Conservation (phyloP, 768 basidiomycete species). For the Chalciporus piperatus region DNA sequence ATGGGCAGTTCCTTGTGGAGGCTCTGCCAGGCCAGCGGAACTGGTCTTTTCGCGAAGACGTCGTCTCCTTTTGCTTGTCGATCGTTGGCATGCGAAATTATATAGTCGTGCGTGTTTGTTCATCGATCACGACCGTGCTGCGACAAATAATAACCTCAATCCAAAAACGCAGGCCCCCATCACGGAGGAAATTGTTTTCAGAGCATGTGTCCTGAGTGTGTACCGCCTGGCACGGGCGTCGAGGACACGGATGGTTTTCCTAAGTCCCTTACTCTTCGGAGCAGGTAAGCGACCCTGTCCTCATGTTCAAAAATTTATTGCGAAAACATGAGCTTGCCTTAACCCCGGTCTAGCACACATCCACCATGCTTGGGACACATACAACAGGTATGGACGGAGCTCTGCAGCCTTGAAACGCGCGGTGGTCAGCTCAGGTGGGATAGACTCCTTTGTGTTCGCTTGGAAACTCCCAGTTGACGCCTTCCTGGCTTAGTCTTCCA, state of each 20-base stretch:
- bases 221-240: conserved; percentile 66
- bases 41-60: conserved; percentile 43
- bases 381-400: conserved; percentile 69
- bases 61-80: conserved; percentile 41
- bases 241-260: conserved; percentile 61
- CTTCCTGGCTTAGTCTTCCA: conserved; percentile 65
- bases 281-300: conserved; percentile 52
- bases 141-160: neutral
- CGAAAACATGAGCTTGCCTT: conserved; percentile 8
- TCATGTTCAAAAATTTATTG: neutral
- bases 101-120: conserved; percentile 37
- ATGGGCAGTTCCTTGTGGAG: conserved; percentile 44
- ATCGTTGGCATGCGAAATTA: conserved; percentile 75
- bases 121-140: neutral
- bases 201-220: conserved; percentile 76
- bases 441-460: neutral
- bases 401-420: conserved; percentile 62
- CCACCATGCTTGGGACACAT: conserved; percentile 91
- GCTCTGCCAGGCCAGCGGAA: conserved; percentile 54
- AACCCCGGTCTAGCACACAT: conserved; percentile 62
- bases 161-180: conserved; percentile 64
- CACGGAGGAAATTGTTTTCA: conserved; percentile 91
- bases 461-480: conserved; percentile 13
- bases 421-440: conserved; percentile 50
- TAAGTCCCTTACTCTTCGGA: conserved; percentile 85